Evolutionary conservation across 1,139 yeast species (phyloP).

Genomic region (Debaryomycetaceae sp.): DNA sequence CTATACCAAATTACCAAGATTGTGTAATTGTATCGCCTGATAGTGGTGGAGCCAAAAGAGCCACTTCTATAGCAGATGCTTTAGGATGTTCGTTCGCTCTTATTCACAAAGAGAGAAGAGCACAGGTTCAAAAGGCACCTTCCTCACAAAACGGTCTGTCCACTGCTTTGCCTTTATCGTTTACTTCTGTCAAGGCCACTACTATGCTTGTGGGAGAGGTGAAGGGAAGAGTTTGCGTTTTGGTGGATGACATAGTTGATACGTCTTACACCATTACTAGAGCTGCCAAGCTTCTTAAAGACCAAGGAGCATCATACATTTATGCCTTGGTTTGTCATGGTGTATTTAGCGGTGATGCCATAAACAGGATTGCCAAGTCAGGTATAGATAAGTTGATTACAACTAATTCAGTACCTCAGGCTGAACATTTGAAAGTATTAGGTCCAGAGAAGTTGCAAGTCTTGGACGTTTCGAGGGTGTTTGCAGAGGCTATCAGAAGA

Average conservation of each 20-base stretch:
- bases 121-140: conserved; percentile 36
- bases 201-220: conserved; percentile 96
- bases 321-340: conserved; percentile 93
- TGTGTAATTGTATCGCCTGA: conserved; percentile 92
- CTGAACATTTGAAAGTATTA: conserved; percentile 51
- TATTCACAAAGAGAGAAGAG: conserved; percentile 90
- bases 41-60: conserved; percentile 97
- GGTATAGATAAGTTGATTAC: conserved; percentile 82
- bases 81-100: conserved; percentile 88
- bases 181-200: conserved; percentile 47
- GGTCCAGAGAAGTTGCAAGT: conserved; percentile 63
- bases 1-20: conserved; percentile 69
- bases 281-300: conserved; percentile 87
- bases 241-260: conserved; percentile 91
- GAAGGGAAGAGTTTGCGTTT: conserved; percentile 73
- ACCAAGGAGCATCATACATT: conserved; percentile 85
- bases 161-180: conserved; percentile 5
- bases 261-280: conserved; percentile 89
- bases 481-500: conserved; percentile 93
- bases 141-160: conserved; percentile 20
- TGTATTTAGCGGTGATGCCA: conserved; percentile 87
- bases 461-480: conserved; percentile 79
- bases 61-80: conserved; percentile 89
- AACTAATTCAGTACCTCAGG: conserved; percentile 92
- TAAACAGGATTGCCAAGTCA: conserved; percentile 62